Evolutionary conservation across 768 basidiomycete genomes (phyloP).

Genomic region (Termitomyces sp.): DNA sequence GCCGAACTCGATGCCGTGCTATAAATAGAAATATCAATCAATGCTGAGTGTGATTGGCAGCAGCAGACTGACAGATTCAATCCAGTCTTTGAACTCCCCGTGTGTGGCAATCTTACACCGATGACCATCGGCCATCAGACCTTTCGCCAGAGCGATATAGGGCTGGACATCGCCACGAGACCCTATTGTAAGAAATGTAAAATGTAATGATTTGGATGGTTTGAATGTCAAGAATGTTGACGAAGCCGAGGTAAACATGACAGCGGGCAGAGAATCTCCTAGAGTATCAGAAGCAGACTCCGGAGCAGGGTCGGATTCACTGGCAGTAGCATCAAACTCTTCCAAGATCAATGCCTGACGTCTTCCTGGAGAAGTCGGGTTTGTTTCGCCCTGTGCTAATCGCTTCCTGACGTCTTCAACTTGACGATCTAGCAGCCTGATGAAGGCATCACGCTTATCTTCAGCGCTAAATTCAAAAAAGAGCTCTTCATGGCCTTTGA

Average conservation of each 20-base stretch:
- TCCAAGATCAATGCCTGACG: slow-evolving; percentile 80
- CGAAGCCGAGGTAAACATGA: slow-evolving; percentile 96
- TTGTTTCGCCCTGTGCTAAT: slow-evolving; percentile 39
- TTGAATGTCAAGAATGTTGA: slow-evolving; percentile 97
- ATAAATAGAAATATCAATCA: too few relatives aligned
- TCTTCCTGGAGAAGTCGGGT: slow-evolving; percentile 46
- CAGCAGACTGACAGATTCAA: slow-evolving; percentile 74
- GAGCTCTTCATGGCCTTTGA: slow-evolving; percentile 95
- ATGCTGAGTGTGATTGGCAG: too few relatives aligned
- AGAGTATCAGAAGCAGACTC: slow-evolving; percentile 51
- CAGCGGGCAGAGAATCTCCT: slow-evolving; percentile 75
- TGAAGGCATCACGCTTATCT: slow-evolving; percentile 78
- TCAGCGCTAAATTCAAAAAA: slow-evolving; percentile 92
- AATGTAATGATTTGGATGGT: slow-evolving; percentile 77
- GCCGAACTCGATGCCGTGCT: slow-evolving; percentile 96
- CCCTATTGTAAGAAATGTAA: slow-evolving; percentile 95
- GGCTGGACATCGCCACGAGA: slow-evolving; percentile 97
- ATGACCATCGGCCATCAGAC: slow-evolving; percentile 87
- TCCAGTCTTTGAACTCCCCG: slow-evolving; percentile 92
- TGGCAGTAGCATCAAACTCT: slow-evolving; percentile 62
- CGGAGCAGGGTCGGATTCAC: slow-evolving; percentile 40
- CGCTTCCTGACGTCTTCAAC: slow-evolving; percentile 68
- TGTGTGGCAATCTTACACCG: slow-evolving; percentile 90
- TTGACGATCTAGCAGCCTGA: slow-evolving; percentile 70
- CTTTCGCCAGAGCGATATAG: slow-evolving; percentile 94